Percentiles rank a stretch among this genome's conserved stretches.
phyloP scores from a whole-genome alignment of 2,329 filamentous ascomycete genomes.

The Dactylellina parvicollis region DNA sequence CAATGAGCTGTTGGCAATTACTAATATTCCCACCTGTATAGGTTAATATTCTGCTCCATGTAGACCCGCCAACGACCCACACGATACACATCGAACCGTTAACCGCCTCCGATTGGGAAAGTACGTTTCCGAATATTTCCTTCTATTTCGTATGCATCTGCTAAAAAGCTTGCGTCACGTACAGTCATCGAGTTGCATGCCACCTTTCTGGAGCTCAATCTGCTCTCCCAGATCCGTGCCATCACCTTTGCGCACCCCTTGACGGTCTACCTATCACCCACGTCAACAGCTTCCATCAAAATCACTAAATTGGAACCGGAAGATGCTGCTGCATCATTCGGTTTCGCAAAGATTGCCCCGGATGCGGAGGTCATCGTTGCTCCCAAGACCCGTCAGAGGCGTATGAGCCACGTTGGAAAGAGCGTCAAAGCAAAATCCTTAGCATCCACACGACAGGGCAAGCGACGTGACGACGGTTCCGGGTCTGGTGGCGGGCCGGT shows the following conservation, averaged over 20 bases:
- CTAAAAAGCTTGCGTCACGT: not conserved
- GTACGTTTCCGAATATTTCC: constrained; percentile 60
- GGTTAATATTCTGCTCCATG: constrained; percentile 75
- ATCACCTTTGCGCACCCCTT: constrained; percentile 77
- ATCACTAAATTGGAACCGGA: constrained; percentile 83
- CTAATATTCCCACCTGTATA: constrained; percentile 59
- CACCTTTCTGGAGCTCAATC: constrained; percentile 91
- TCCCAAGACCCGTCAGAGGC: constrained; percentile 80
- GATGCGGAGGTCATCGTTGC: constrained; percentile 98
- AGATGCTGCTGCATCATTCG: constrained; percentile 69
- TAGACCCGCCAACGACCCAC: constrained; percentile 89
- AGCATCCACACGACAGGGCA: constrained; percentile 42
- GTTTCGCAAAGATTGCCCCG: constrained; percentile 88
- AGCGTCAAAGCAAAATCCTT: constrained; percentile 53
- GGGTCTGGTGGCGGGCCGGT: constrained; percentile 64
- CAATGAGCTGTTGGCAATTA: constrained; percentile 8
- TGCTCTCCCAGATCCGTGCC: constrained; percentile 90
- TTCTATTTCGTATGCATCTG: not conserved
- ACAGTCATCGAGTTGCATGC: constrained; percentile 92
- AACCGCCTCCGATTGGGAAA: constrained; percentile 97
- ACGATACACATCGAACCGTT: constrained; percentile 97
- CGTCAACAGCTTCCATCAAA: constrained; percentile 90
- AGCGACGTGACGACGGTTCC: constrained; percentile 43
- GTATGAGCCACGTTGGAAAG: constrained; percentile 63
- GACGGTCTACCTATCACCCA: constrained; percentile 91